These are phyloP conservation scores for Fulvia fulva DNA, from an alignment of 2,329 filamentous ascomycete genomes.

Conservation along the genomic window DNA sequence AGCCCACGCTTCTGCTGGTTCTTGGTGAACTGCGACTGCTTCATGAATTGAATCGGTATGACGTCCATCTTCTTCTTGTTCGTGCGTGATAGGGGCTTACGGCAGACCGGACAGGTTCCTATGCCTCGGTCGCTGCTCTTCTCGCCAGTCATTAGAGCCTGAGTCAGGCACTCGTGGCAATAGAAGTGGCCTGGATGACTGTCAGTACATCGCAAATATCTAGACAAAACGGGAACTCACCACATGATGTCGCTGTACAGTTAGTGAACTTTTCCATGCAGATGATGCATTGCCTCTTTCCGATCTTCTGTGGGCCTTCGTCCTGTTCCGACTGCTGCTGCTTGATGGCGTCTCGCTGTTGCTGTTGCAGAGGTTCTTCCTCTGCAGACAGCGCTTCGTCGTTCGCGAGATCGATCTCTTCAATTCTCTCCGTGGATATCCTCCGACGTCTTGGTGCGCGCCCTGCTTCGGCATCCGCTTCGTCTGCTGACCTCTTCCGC, in stretches of 20 bases:
- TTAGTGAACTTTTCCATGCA: conserved; percentile 61
- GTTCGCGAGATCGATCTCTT: conserved; percentile 20
- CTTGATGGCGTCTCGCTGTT: conserved; percentile 25
- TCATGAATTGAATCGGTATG: conserved; percentile 25
- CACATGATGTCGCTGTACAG: conserved; percentile 57
- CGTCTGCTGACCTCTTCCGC: conserved; percentile 12
- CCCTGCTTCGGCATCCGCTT: conserved; percentile 5
- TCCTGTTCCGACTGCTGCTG: conserved; percentile 24
- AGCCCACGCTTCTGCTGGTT: conserved; percentile 5
- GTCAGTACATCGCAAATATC: conserved; percentile 4
- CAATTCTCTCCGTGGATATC: conserved; percentile 7
- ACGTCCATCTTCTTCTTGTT: conserved; percentile 20
- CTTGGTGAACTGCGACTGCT: conserved; percentile 18
- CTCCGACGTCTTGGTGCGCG: conserved; percentile 11
- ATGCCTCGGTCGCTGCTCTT: conserved; percentile 44
- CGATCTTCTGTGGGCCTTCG: conserved; percentile 33
- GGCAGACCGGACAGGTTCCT: conserved; percentile 44
- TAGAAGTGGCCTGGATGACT: conserved; percentile 54
- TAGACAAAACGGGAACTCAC: conserved; percentile 40
- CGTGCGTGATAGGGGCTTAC: conserved; percentile 17
- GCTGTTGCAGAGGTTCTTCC: conserved; percentile 35
- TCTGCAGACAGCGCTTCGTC: conserved; percentile 23
- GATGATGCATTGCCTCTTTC: conserved; percentile 57
- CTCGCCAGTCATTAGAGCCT: conserved; percentile 56
- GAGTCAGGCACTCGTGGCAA: conserved; percentile 60